Evolutionary conservation across 805 yeast species (phyloP), one percentile per base, ranked within the genome.

Genomic region (Zygoascus tannicola): DNA sequence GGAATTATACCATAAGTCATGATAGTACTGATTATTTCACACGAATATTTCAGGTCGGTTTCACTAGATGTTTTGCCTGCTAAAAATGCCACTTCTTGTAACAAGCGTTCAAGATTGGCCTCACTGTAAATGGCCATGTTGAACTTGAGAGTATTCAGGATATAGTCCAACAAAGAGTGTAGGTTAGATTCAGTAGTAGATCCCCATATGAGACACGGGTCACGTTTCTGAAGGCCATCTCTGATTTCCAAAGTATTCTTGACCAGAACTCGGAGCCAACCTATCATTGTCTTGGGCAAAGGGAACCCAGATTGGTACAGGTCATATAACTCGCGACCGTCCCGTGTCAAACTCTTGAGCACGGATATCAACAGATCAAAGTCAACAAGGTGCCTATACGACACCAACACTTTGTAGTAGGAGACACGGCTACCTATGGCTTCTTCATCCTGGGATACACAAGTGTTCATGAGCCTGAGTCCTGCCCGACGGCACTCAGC

Each of bases 391-490:
- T 69, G 50, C 32, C 66, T 50, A 15, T 68, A 54, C 46, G 80
- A 71, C 46, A 75, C 59, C 1, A 84, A 73, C 40, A 80, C 82
- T 44, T 73, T 67, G 58, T 79, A 85, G 59, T 78, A 82, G 43
- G 72, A 65, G 41, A 78, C 55, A 40, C 72, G 64, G 5, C 75
- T 67, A 1, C 74, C 71, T 5, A 76, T 66, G 14, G 68, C 63
- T 7, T 65, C 53, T 35, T 76, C 80, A 47, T 76, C 78, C 32
- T 70, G 65, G 18, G 58, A 55, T 5, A 81, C 75, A 58, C 94
- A 81, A 41, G 69, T 67, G 4, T 62, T 55, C 54, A 84, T 58
- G 20, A 86, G 63, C 15, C 67, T 59, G 28, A 84, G 59, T 0
- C 80, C 78, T 1, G 73, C 71, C 26, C 71, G 61, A 22, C 80